A percentile compares a stretch with the other conserved stretches of the same genome.
Conservation (phyloP, 2,329 filamentous ascomycete genomes). For the Aspergillus niger region DNA sequence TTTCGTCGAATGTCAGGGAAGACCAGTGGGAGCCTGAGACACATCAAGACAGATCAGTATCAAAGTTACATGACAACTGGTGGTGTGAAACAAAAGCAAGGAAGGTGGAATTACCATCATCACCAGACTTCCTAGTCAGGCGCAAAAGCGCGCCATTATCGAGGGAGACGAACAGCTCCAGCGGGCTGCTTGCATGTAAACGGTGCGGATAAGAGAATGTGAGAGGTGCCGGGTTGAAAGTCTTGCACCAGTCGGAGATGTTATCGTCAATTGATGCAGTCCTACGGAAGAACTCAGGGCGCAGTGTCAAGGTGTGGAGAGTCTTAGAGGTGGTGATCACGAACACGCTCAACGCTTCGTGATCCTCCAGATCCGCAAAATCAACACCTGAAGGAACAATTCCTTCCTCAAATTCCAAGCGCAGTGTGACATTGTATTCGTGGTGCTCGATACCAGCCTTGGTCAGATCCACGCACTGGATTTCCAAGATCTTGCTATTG, state of each 20-base stretch:
- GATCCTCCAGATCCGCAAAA: slow-evolving; percentile 75
- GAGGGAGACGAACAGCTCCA: slow-evolving; percentile 74
- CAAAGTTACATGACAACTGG: not conserved
- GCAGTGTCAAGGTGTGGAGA: slow-evolving; percentile 80
- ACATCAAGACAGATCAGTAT: slow-evolving; percentile 13
- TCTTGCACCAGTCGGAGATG: slow-evolving; percentile 74
- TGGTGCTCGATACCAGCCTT: slow-evolving; percentile 62
- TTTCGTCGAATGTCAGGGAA: slow-evolving; percentile 51
- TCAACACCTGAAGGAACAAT: slow-evolving; percentile 79
- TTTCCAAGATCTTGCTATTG: slow-evolving; percentile 74
- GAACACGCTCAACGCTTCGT: slow-evolving; percentile 76
- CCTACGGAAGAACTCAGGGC: slow-evolving; percentile 78
- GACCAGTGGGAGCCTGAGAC: slow-evolving; percentile 46
- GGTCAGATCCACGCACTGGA: slow-evolving; percentile 79
- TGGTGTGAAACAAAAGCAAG: not conserved
- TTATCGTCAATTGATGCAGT: slow-evolving; percentile 70
- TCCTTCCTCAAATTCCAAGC: slow-evolving; percentile 72
- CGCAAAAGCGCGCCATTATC: slow-evolving; percentile 58
- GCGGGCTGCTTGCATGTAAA: slow-evolving; percentile 70
- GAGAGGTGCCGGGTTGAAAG: slow-evolving; percentile 71
- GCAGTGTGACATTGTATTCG: slow-evolving; percentile 74
- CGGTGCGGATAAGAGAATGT: slow-evolving; percentile 78
- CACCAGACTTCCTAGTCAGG: slow-evolving; percentile 62
- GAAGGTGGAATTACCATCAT: slow-evolving; percentile 46
- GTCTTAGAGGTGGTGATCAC: slow-evolving; percentile 77